phyloP scores from a whole-genome alignment of 1,139 yeast genomes.

The Geotrichum histeridarum region DNA sequence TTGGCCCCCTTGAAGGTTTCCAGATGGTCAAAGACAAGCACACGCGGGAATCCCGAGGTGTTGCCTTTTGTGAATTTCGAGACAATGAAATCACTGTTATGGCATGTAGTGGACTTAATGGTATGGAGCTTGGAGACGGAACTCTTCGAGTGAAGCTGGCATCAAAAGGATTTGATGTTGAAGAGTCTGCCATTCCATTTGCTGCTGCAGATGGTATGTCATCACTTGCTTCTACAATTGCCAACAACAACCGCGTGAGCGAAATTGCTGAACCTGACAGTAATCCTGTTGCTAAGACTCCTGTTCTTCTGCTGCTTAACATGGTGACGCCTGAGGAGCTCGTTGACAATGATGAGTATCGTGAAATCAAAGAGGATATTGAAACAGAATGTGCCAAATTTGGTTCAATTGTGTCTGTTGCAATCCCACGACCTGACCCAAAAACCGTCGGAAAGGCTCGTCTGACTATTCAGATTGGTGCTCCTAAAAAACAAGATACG shows the following conservation, averaged over 20 bases:
- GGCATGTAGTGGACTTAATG: slow-evolving; percentile 34
- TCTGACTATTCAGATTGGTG: slow-evolving; percentile 32
- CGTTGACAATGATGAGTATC: slow-evolving; percentile 46
- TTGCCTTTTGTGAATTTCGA: slow-evolving; percentile 43
- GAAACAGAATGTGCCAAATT: slow-evolving; percentile 47
- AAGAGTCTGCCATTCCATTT: slow-evolving; percentile 27
- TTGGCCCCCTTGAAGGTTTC: slow-evolving; percentile 39
- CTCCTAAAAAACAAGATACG: slow-evolving; percentile 1
- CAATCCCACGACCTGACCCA: slow-evolving; percentile 62
- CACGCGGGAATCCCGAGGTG: slow-evolving; percentile 39
- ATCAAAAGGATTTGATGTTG: slow-evolving; percentile 34
- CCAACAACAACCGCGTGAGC: slow-evolving; percentile 13
- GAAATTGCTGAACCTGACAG: background rate
- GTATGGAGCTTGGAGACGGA: slow-evolving; percentile 35
- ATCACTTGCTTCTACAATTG: slow-evolving; percentile 20
- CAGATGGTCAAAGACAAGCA: slow-evolving; percentile 37
- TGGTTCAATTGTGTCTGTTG: slow-evolving; percentile 52
- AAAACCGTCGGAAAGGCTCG: slow-evolving; percentile 38
- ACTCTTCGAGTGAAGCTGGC: slow-evolving; percentile 36
- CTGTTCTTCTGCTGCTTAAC: slow-evolving; percentile 62
- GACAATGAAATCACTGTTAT: slow-evolving; percentile 30
- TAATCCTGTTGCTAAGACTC: slow-evolving; percentile 32
- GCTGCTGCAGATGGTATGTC: slow-evolving; percentile 28
- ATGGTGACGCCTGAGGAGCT: slow-evolving; percentile 61
- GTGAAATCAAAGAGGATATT: slow-evolving; percentile 52